Percentiles rank a stretch among this genome's conserved stretches.
Evolutionary conservation across 352 stramenopile species (phyloP).

Genomic region (Phytophthora fragariaefolia): DNA sequence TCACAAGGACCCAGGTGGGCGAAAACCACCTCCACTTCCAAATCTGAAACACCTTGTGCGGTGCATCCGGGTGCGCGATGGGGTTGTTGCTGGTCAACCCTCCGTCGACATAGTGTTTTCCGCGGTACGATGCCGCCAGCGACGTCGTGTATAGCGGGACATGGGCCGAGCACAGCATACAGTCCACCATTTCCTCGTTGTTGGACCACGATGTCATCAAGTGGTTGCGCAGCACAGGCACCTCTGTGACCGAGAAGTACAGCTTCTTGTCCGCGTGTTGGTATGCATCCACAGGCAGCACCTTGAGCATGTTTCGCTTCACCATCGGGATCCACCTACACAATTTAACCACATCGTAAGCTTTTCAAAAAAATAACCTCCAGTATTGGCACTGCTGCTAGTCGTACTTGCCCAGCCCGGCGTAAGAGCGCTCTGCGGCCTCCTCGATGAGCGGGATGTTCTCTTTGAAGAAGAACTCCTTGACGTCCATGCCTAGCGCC

Average conservation of each 20-base stretch:
- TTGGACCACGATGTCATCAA: conserved; percentile 71
- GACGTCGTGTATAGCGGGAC: conserved; percentile 80
- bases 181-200: conserved; percentile 87
- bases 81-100: conserved; percentile 78
- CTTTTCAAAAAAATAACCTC: not conserved
- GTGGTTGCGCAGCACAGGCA: conserved; percentile 72
- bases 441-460: conserved; percentile 79
- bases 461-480: conserved; percentile 87
- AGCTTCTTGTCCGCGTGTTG: conserved; percentile 65
- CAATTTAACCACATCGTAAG: no score
- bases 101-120: conserved; percentile 78
- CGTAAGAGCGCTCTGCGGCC: conserved; percentile 60
- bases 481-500: conserved; percentile 69
- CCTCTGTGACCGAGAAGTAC: conserved; percentile 82
- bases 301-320: conserved; percentile 64
- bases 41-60: conserved; percentile 85
- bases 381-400: not conserved
- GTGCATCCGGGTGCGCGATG: conserved; percentile 54
- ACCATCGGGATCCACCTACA: conserved; percentile 79
- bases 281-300: conserved; percentile 73
- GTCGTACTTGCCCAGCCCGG: conserved; percentile 64
- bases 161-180: conserved; percentile 79
- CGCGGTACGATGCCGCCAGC: conserved; percentile 66
- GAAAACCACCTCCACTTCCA: conserved; percentile 85
- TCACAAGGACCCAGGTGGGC: conserved; percentile 80